These are phyloP conservation scores for Prunus salicina DNA, from an alignment of 306 rosid species.

Conservation along the genomic window DNA sequence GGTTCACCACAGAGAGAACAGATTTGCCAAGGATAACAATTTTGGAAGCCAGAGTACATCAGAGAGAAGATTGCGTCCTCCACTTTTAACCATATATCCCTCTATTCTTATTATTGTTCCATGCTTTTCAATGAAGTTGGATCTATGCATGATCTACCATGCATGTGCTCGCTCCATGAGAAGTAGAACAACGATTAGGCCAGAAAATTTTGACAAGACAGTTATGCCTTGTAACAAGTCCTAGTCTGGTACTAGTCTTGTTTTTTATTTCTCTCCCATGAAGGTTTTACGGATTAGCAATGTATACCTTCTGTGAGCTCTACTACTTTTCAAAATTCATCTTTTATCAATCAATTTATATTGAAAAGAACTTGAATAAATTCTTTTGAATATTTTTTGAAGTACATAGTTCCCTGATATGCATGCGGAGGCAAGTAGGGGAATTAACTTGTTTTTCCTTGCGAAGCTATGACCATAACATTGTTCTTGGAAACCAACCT, in stretches of 20 bases:
- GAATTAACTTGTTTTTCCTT: not conserved
- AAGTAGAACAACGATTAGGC: slow-evolving; percentile 9
- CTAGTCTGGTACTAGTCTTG: not conserved
- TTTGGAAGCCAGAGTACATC: slow-evolving; percentile 22
- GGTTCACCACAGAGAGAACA: slow-evolving; percentile 20
- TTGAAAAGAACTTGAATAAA: not conserved
- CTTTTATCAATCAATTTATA: not conserved
- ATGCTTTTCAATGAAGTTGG: not conserved
- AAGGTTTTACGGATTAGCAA: slow-evolving; percentile 2
- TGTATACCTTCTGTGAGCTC: not conserved
- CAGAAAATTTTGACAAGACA: slow-evolving; percentile 3
- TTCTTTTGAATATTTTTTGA: not conserved
- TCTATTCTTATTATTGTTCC: not conserved
- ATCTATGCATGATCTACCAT: slow-evolving; percentile 13
- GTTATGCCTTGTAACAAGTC: slow-evolving; percentile 19
- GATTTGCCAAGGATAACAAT: slow-evolving; percentile 24
- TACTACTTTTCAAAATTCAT: not conserved
- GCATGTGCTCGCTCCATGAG: not conserved
- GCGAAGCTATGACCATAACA: not conserved
- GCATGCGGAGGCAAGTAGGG: not conserved
- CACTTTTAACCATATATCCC: not conserved
- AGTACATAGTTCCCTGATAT: not conserved
- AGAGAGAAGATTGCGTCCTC: not conserved
- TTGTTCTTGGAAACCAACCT: not conserved
- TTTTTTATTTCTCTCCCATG: not conserved